These are phyloP conservation scores for Chaetomiaceae sp. DNA, from an alignment of 2,329 filamentous ascomycete genomes.

Conservation along the genomic window DNA sequence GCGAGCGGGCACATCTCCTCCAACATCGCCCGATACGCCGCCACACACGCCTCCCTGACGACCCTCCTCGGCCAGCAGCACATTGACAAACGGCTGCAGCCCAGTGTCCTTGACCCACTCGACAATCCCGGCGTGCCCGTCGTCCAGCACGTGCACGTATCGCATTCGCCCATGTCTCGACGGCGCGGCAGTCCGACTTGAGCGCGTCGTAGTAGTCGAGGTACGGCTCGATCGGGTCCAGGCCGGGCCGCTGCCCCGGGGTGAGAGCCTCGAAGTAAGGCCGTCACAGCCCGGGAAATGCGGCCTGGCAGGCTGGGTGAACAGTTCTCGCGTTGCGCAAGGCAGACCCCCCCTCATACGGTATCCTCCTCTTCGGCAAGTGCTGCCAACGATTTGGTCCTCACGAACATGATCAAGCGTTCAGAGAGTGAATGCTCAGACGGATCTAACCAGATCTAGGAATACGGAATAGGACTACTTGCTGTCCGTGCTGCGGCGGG, in stretches of 20 bases:
- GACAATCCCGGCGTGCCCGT: conserved; percentile 40
- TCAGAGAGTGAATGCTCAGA: no score
- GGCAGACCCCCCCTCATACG: no score
- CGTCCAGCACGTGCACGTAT: conserved; percentile 34
- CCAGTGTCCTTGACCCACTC: conserved; percentile 59
- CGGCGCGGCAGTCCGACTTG: conserved; percentile 36
- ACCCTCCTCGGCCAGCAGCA: conserved; percentile 34
- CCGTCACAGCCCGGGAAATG: conserved; percentile 27
- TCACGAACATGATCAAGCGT: no score
- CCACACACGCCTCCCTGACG: conserved; percentile 42
- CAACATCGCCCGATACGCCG: conserved; percentile 44
- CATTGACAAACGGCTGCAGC: conserved; percentile 50
- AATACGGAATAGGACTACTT: no score
- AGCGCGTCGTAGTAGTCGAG: conserved; percentile 47
- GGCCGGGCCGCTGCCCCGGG: conserved; percentile 33
- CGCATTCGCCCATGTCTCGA: conserved; percentile 52
- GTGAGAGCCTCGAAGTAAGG: conserved; percentile 9
- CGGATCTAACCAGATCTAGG: no score
- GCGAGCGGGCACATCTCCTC: conserved; percentile 40
- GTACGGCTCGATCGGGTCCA: conserved; percentile 47
- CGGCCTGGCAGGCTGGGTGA: no score
- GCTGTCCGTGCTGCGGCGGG: no score
- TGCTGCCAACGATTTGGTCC: no score
- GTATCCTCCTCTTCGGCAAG: no score
- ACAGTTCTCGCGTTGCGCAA: no score